A percentile compares a stretch with the other conserved stretches of the same genome.
These are phyloP conservation scores for Candida ulmi DNA, from an alignment of 805 yeast species.

Conservation along the genomic window DNA sequence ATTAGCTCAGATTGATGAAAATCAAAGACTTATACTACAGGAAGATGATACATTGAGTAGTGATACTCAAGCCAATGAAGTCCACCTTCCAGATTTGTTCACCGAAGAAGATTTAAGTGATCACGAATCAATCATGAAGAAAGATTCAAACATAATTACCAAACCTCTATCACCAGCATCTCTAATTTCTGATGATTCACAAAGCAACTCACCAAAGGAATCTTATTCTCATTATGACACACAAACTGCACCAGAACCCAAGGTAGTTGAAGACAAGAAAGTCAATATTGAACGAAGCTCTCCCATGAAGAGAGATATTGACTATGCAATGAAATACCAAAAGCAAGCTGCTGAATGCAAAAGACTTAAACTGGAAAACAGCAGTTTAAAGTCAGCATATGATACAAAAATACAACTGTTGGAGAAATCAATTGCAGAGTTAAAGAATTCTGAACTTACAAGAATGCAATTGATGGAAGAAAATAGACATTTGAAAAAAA, in stretches of 20 bases:
- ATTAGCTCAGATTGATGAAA: slow-evolving; percentile 9
- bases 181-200: slow-evolving; percentile 25
- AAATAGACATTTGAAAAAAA: slow-evolving; percentile 29
- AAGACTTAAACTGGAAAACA: slow-evolving; percentile 15
- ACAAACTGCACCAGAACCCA: background rate
- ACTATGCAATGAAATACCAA: slow-evolving; percentile 10
- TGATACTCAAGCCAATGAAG: too few species aligned
- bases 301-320: background rate
- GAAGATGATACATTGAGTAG: background rate
- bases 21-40: background rate
- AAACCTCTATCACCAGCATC: slow-evolving; percentile 32
- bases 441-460: slow-evolving; percentile 31
- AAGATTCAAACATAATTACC: background rate
- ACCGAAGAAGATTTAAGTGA: too few species aligned
- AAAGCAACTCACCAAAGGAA: slow-evolving; percentile 13
- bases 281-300: background rate
- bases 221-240: background rate
- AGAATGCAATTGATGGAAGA: slow-evolving; percentile 31
- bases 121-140: background rate
- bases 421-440: slow-evolving; percentile 25
- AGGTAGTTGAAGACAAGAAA: background rate
- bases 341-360: slow-evolving; percentile 1
- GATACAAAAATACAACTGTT: slow-evolving; percentile 27
- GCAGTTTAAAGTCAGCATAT: slow-evolving; percentile 26
- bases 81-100: too few species aligned